Percentiles rank a stretch among this genome's conserved stretches.
Evolutionary conservation across 192 early-diverging fungal genomes (phyloP).

Genomic region (Podochytrium sp.): DNA sequence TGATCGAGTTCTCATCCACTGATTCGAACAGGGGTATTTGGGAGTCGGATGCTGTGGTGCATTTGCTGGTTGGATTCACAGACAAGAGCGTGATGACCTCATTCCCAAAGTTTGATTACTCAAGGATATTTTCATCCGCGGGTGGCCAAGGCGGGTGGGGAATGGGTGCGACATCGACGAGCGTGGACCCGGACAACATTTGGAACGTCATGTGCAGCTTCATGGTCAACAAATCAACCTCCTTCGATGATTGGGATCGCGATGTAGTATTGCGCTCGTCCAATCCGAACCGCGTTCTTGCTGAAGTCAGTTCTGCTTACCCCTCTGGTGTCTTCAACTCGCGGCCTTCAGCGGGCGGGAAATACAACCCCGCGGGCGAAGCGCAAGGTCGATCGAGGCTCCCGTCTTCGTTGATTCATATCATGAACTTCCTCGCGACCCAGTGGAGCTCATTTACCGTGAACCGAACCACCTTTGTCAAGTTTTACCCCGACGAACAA

Average conservation of each 20-base stretch:
- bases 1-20: not conserved
- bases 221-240: conserved; percentile 31
- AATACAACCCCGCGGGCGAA: not conserved
- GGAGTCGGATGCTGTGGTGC: conserved; percentile 48
- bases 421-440: conserved; percentile 38
- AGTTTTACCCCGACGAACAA: conserved; percentile 26
- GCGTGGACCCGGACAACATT: conserved; percentile 10
- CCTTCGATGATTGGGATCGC: conserved; percentile 40
- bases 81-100: conserved; percentile 33
- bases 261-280: conserved; percentile 50
- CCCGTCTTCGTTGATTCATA: conserved; percentile 40
- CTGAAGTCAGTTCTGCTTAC: conserved; percentile 10
- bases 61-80: conserved; percentile 42
- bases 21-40: conserved; percentile 29
- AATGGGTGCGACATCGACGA: conserved; percentile 16
- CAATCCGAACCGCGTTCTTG: conserved; percentile 19
- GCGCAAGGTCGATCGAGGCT: conserved; percentile 9
- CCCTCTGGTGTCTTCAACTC: conserved; percentile 1
- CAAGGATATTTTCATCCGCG: conserved; percentile 18
- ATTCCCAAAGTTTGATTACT: conserved; percentile 42
- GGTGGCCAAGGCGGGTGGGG: not conserved
- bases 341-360: not conserved
- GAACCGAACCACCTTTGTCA: conserved; percentile 34
- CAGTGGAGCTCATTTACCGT: conserved; percentile 46
- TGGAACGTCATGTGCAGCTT: conserved; percentile 53